Percentiles rank a stretch among this genome's conserved stretches.
phyloP scores from a whole-genome alignment of 176 grass and related monocot species.

The Carex pumila region DNA sequence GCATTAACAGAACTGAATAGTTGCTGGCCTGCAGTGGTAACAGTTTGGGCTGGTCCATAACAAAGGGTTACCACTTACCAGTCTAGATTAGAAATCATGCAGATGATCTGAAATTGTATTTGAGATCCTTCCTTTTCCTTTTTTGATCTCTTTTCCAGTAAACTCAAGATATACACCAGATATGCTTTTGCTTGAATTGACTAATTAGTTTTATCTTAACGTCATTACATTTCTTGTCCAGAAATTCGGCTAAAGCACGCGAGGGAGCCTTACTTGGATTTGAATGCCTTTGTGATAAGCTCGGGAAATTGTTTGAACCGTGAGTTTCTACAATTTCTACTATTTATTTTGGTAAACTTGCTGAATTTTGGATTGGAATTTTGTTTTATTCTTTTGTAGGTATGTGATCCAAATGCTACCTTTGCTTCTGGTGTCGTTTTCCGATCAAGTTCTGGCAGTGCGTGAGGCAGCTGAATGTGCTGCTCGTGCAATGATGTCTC shows the following conservation, averaged over 20 bases:
- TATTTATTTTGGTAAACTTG: background rate
- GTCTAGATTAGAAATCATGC: background rate
- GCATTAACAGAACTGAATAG: background rate
- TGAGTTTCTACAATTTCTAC: slow-evolving; percentile 44
- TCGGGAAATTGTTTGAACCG: slow-evolving; percentile 94
- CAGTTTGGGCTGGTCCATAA: background rate
- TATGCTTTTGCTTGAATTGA: background rate
- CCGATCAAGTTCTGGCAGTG: slow-evolving; percentile 96
- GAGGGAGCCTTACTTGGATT: slow-evolving; percentile 98
- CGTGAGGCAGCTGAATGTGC: slow-evolving; percentile 96
- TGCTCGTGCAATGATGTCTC: slow-evolving; percentile 99
- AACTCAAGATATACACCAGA: background rate
- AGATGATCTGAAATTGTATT: background rate
- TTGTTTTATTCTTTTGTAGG: slow-evolving; percentile 42
- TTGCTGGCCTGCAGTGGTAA: background rate
- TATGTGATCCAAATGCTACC: slow-evolving; percentile 98
- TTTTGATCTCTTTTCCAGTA: background rate
- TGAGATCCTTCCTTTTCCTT: background rate
- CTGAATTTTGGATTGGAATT: slow-evolving; percentile 2
- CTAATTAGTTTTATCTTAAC: background rate
- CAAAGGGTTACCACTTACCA: background rate
- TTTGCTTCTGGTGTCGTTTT: slow-evolving; percentile 88
- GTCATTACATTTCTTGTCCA: slow-evolving; percentile 19
- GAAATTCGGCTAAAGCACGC: slow-evolving; percentile 86
- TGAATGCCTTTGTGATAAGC: slow-evolving; percentile 98